Conservation (phyloP, 2,329 filamentous ascomycete species). For the Colletotrichum sp. region DNA sequence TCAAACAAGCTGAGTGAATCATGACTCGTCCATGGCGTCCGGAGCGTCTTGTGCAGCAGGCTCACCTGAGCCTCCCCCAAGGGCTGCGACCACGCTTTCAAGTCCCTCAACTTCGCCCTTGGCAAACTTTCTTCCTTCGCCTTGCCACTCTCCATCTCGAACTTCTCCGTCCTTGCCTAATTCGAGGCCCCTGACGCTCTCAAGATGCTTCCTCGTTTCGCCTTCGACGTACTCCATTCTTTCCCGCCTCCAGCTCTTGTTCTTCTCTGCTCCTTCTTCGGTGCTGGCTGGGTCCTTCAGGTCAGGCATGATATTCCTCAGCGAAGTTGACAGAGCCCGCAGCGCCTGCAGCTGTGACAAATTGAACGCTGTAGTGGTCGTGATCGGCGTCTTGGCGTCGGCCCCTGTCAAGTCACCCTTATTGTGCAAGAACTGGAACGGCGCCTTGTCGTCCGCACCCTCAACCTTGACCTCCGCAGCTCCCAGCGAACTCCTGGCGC, state of each 20-base stretch:
- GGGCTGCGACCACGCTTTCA: constrained; percentile 53
- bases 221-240: constrained; percentile 84
- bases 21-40: constrained; percentile 20
- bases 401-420: constrained; percentile 56
- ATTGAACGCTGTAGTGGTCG: constrained; percentile 78
- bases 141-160: constrained; percentile 69
- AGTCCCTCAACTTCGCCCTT: constrained; percentile 62
- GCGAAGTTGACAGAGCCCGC: constrained; percentile 63
- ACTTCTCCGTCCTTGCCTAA: constrained; percentile 66
- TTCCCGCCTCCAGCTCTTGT: constrained; percentile 69
- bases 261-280: constrained; percentile 35
- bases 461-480: constrained; percentile 26
- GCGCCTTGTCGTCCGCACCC: constrained; percentile 24
- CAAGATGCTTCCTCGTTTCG: constrained; percentile 78
- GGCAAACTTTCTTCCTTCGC: constrained; percentile 53
- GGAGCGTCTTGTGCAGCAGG: background rate
- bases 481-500: constrained; percentile 22
- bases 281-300: constrained; percentile 40
- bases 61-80: constrained; percentile 39
- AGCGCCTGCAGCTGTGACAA: constrained; percentile 84
- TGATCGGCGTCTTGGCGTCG: constrained; percentile 61
- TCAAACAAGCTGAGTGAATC: background rate
- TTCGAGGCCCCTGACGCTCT: constrained; percentile 72
- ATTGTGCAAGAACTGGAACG: constrained; percentile 64
- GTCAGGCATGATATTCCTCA: constrained; percentile 71